Conservation (phyloP, 768 basidiomycete genomes). For the Cystobasidium onofrii region DNA sequence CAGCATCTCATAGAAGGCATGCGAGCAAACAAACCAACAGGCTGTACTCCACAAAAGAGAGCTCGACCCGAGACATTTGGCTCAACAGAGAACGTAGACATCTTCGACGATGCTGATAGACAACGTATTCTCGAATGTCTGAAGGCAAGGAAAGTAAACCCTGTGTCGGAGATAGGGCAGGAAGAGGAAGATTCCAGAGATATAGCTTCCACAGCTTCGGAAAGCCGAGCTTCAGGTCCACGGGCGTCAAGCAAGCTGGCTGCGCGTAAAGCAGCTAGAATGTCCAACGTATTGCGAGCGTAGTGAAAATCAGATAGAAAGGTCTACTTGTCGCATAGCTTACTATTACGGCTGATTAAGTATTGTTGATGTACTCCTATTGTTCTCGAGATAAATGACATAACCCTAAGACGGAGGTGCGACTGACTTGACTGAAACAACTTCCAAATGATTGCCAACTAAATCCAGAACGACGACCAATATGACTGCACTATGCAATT, state of each 20-base stretch:
- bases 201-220: neutral
- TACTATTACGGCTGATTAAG: too few species aligned
- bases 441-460: too few species aligned
- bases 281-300: neutral
- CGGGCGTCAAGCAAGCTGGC: neutral
- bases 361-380: neutral
- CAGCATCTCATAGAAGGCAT: slow-evolving; percentile 13
- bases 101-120: slow-evolving; percentile 12
- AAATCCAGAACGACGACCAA: too few species aligned
- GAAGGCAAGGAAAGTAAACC: neutral
- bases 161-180: neutral
- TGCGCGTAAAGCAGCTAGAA: slow-evolving; percentile 21
- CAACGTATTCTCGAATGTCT: neutral
- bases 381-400: neutral
- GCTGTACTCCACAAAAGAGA: slow-evolving; percentile 24
- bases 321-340: neutral
- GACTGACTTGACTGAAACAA: too few species aligned
- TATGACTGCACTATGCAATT: too few species aligned
- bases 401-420: too few species aligned
- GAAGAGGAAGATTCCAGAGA: neutral
- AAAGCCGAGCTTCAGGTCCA: neutral
- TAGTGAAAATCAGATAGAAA: neutral
- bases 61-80: neutral
- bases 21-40: slow-evolving; percentile 13
- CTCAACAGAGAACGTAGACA: neutral